phyloP scores from a whole-genome alignment of 208 protist genomes.

The Zelonia costaricensis region DNA sequence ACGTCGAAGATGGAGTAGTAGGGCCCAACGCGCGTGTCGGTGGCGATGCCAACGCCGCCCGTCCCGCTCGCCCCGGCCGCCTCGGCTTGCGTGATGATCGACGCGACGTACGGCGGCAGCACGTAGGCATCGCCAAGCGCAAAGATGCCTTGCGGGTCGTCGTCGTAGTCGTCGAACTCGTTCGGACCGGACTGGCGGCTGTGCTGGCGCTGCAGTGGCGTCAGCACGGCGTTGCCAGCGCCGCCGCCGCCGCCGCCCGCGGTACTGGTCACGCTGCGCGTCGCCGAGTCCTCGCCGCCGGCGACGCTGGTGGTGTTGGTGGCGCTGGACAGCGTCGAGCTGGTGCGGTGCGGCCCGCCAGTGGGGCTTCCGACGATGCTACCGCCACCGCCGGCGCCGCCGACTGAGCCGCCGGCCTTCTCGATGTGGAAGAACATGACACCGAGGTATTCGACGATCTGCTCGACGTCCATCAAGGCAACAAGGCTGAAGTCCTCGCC shows the following conservation, averaged over 20 bases:
- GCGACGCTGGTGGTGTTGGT: conserved; percentile 9
- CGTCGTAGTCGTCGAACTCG: conserved; percentile 29
- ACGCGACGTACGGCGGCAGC: conserved; percentile 67
- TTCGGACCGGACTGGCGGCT: conserved; percentile 13
- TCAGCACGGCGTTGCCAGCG: conserved; percentile 11
- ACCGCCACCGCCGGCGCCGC: conserved; percentile 9
- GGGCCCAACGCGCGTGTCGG: conserved; percentile 47
- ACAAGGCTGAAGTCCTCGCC: conserved; percentile 60
- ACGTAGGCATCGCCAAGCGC: conserved; percentile 35
- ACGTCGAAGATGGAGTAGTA: conserved; percentile 80
- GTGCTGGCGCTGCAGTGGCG: conserved; percentile 8
- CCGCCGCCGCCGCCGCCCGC: too few relatives aligned
- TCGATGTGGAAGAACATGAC: conserved; percentile 81
- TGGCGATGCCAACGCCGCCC: conserved; percentile 31
- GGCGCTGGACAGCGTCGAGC: conserved; percentile 11
- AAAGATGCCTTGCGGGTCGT: conserved; percentile 32
- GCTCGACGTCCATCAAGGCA: conserved; percentile 77
- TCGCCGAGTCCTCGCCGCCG: conserved; percentile 11
- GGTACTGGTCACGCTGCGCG: conserved; percentile 23
- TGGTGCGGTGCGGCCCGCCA: conserved; percentile 15
- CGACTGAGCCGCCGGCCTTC: conserved; percentile 30
- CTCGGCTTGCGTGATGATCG: conserved; percentile 47
- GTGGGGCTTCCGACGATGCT: conserved; percentile 13
- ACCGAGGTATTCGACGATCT: conserved; percentile 84
- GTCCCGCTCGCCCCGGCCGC: conserved; percentile 30